A percentile compares a stretch with the other conserved stretches of the same genome.
Conservation (phyloP, 2,329 filamentous ascomycete species). For the Trichoderma brevicompactum region DNA sequence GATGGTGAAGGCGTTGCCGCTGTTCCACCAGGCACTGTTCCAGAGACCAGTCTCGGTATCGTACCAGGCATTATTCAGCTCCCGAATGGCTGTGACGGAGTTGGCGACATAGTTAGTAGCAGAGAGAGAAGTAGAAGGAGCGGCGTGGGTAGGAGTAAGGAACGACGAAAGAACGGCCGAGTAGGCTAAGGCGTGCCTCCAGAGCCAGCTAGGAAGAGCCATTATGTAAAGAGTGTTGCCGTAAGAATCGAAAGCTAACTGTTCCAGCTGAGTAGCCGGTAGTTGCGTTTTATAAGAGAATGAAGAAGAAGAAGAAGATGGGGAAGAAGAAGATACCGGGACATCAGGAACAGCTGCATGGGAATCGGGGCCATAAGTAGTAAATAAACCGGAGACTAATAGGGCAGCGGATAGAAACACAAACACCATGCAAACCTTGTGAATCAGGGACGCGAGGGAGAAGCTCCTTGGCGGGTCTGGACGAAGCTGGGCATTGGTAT, state of each 20-base stretch:
- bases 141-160: conserved; percentile 12
- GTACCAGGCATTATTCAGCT: conserved; percentile 64
- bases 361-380: conserved; percentile 13
- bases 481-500: conserved; percentile 15
- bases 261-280: conserved; percentile 23
- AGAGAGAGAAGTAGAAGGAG: conserved; percentile 19
- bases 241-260: conserved; percentile 5
- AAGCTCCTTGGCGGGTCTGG: conserved; percentile 18
- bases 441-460: conserved; percentile 29
- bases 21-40: conserved; percentile 74
- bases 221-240: conserved; percentile 23
- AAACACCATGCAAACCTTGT: conserved; percentile 25
- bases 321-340: conserved; percentile 9
- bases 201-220: conserved; percentile 27
- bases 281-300: conserved; percentile 13
- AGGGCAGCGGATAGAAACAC: conserved; percentile 20
- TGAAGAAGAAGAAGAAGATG: conserved; percentile 8
- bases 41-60: conserved; percentile 64
- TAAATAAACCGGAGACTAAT: conserved; percentile 21
- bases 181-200: conserved; percentile 23
- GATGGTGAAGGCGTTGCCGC: conserved; percentile 67
- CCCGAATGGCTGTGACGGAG: conserved; percentile 28
- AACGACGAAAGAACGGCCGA: conserved; percentile 20
- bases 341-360: conserved; percentile 5
- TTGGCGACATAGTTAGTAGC: conserved; percentile 23